A percentile compares a stretch with the other conserved stretches of the same genome.
These are phyloP conservation scores for Eimeria mitis DNA, from an alignment of 169 alveolate genomes.

Conservation along the genomic window DNA sequence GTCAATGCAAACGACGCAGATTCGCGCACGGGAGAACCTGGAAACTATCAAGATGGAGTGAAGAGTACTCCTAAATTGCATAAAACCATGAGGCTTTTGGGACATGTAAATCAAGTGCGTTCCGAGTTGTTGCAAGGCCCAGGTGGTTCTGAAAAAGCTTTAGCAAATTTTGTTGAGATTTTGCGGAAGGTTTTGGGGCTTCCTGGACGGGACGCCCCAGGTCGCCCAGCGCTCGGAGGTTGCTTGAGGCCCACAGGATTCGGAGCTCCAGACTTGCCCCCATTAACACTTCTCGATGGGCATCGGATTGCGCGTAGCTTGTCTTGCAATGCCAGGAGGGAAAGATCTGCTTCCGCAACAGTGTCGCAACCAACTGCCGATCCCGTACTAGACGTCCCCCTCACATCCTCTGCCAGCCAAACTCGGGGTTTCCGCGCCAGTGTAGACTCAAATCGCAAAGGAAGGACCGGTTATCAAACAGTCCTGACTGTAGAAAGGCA, in stretches of 20 bases:
- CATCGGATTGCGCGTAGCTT: constrained; percentile 5
- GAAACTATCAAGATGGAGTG: not conserved
- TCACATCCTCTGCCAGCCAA: not conserved
- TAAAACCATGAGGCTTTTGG: constrained; percentile 1
- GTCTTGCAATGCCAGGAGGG: not conserved
- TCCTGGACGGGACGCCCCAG: not conserved
- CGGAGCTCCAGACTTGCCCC: not conserved
- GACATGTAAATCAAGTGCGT: not conserved
- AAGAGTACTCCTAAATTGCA: not conserved
- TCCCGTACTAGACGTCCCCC: not conserved
- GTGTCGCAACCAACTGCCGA: not conserved
- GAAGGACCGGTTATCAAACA: not conserved
- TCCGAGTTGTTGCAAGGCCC: constrained; percentile 10
- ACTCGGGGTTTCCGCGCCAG: constrained; percentile 9
- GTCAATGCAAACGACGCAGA: not conserved
- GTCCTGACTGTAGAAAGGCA: not conserved
- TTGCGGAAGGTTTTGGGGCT: not conserved
- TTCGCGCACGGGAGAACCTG: constrained; percentile 1
- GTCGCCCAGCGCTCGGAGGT: constrained; percentile 20
- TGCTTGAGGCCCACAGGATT: constrained; percentile 43
- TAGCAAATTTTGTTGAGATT: not conserved
- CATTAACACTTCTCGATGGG: constrained; percentile 30
- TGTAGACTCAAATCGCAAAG: not conserved
- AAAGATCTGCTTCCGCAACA: not conserved
- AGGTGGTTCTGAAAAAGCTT: not conserved